Evolutionary conservation across 768 basidiomycete genomes (phyloP), one percentile per base, ranked within the genome.

Genomic region (Fibroporia radiculosa): DNA sequence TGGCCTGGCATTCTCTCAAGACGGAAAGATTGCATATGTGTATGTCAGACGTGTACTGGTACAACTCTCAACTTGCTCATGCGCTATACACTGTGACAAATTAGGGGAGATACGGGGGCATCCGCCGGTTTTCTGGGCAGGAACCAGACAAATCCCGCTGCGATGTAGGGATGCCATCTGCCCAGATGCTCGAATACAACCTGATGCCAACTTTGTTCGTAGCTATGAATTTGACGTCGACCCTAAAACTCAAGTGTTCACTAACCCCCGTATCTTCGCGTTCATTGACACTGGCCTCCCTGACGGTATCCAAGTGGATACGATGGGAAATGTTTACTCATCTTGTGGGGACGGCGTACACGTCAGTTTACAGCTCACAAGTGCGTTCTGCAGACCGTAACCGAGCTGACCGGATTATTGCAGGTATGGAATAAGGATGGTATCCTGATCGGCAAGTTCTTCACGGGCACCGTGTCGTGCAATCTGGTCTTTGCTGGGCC

Each of bases 301-400:
- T 4, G 83, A 86, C 48, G 84, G 84, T 6, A 62, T 85, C 7
- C 77, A 81, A 53, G 66, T 82, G 1, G 85, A 88, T 52, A 64
- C 64, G 5, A 58, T 69, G 0, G 81, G 81, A 0, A 85, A 86
- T 49, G 73, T 87, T 0, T 87, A 77, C 56, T 67, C 78, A 0
- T 80, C 77, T 2, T 76, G 75, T 44, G 82, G 76, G n/a, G 84
- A 86, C 46, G 84, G 83, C 28, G 71, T 77, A 0, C 75, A 84
- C 22, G 80, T 78, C 13, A 42, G 49, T 38, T 26, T 37, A 24
- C 41, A 20, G 14, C n/a, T 10, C 1, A 10, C 6, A 18, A 20
- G 31, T 29, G 18, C 18, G 12, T 24, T 14, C 12, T 20, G 32
- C 32, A 22, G 43, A 37, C 27, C 23, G 1, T 40, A 31, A 16